Base-by-base conservation (phyloP, 176 grass and related monocot species). In the Lolium rigidum region DNA sequence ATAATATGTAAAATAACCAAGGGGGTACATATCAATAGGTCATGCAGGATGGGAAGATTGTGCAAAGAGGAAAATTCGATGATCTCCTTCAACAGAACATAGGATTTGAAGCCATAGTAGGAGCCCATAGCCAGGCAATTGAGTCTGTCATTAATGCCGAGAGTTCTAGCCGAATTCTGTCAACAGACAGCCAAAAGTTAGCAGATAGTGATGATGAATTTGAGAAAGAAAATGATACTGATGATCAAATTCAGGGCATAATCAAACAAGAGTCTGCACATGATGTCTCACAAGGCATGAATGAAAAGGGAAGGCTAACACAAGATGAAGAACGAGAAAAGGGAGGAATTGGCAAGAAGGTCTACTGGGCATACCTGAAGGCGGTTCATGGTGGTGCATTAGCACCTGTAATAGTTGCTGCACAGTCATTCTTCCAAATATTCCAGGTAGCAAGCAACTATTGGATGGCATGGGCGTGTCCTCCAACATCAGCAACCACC, bases 321-420 rank as follows among this genome's bases (percentile, higher is more conserved):
- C 92, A 99, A 87, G 97, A 99, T 10, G 97, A 99, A 91, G 97
- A 99, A 47, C 88, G 92, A 80, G 94, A 99, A 69, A 99, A 86
- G 73, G 97, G 97, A 77, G 89, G 88, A 60, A 94, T 96, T 74
- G 92, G 84, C 49, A 99, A 96, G 90, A 87, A 82, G 28, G 88
- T 99, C 28, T 99, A 99, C 77, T 94, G 92, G 90, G 54, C 92
- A 15, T 99, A 99, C 89, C 71, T 99, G 79, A 96, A 58, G 67
- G 92, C 92, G 56, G 82, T 93, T 83, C 80, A 90, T 58, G 90
- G 92, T 22, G 97, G 97, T 70, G 88, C 94, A 37, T 85, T 96
- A 73, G 82, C 92, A 50, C 97, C 97, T 20, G 9, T 96, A 77
- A 94, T 89, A 79, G 62, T 99, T 22, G 81, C 60, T 37, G 82